Conservation (phyloP, 768 basidiomycete genomes). For the Ramaria rubella region DNA sequence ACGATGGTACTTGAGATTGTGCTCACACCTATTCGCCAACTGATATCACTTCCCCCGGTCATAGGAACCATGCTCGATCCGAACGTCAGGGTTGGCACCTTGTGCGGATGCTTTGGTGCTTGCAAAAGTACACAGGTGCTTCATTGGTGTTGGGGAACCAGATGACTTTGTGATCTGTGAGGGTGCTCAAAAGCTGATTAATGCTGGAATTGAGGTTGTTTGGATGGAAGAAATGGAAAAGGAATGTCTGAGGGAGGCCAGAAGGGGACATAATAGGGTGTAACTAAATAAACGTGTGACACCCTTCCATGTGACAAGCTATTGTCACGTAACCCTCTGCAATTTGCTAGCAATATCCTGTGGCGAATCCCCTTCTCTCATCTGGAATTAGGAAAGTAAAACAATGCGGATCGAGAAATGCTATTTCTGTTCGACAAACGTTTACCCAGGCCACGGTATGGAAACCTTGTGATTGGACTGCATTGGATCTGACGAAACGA, state of each 20-base stretch:
- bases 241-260: constrained; percentile 74
- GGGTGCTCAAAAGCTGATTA: constrained; percentile 65
- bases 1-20: constrained; percentile 58
- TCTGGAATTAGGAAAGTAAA: too few species aligned
- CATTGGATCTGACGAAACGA: background rate
- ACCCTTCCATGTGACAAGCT: too few species aligned
- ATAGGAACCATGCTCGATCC: constrained; percentile 80
- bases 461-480: background rate
- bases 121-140: constrained; percentile 65
- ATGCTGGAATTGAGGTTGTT: constrained; percentile 68
- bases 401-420: constrained; percentile 97
- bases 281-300: too few species aligned
- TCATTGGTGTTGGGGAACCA: constrained; percentile 87
- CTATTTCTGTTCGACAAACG: constrained; percentile 94
- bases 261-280: constrained; percentile 42
- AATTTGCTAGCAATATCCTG: too few species aligned
- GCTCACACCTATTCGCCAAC: background rate
- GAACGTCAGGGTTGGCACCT: constrained; percentile 79
- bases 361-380: too few species aligned
- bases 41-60: background rate
- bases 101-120: constrained; percentile 81
- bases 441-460: constrained; percentile 94
- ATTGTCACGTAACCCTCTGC: too few species aligned
- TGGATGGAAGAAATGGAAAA: constrained; percentile 70
- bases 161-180: constrained; percentile 92